Base-by-base conservation (phyloP, 106 monocot species). In the Dioscorea zingiberensis region DNA sequence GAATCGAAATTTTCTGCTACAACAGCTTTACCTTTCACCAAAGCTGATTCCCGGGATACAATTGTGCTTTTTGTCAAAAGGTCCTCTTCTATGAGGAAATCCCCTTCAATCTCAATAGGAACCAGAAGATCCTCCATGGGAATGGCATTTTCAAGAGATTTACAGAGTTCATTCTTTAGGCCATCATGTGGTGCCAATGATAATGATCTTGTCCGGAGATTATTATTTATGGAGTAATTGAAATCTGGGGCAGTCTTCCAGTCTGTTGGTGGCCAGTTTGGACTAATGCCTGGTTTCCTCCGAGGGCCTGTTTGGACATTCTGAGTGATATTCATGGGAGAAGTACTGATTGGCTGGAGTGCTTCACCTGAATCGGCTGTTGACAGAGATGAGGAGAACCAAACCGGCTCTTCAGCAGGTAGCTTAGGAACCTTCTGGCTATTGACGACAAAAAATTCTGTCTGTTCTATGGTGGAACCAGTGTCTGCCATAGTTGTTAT, bases 401-500 rank as follows among this genome's bases (percentile, higher is more conserved):
- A 98, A 14, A 69, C 7, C 25, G 76, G 71, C 59, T 98, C 97
- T 18, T 81, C 79, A 60, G 28, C 56, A 60, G 92, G 97, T 30
- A 98, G 81, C 48, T 71, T 59, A 38, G 86, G 85, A 14, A 98
- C 54, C 54, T 84, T 84, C 75, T 98, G 97, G 54, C 73, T 89
- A 54, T 89, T 84, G 3, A 89, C 55, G 25, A 98, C 70, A 38
- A 98, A 98, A 53, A 70, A 84, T 58, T 98, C 97, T 22, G 74
- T 75, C 56, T 92, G 92, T 30, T 84, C 88, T 18, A 16, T 59
- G 19, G 70, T 78, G 21, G 86, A 79, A 26, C 92, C 84, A 56
- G 92, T 82, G 54, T 84, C 79, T 15, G 75, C 84, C 92, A 93
- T 98, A 14, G 80, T 82, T 58, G 79, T 86, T 32, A 89, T 55